These are phyloP conservation scores for Orobanche coerulescens DNA, from an alignment of 257 asterid species.

Conservation along the genomic window DNA sequence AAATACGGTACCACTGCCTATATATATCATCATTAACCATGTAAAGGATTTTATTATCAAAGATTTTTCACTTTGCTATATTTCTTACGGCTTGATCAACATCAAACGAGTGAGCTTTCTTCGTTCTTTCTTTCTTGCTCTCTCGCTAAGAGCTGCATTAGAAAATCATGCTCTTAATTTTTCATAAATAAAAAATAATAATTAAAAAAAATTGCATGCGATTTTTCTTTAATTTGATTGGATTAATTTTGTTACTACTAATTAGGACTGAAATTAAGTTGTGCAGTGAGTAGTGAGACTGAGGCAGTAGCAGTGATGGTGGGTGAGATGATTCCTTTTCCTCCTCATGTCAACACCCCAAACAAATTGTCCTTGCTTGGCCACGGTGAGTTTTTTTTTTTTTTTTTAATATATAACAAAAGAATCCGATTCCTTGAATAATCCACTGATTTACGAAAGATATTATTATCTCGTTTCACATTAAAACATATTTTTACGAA, in stretches of 20 bases:
- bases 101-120: slow-evolving; percentile 12
- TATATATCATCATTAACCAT: too few relatives aligned
- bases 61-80: too few relatives aligned
- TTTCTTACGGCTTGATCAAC: neutral
- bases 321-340: slow-evolving; percentile 50
- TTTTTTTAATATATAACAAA: too few relatives aligned
- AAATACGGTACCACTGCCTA: too few relatives aligned
- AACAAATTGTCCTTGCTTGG: slow-evolving; percentile 44
- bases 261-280: too few relatives aligned
- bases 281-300: slow-evolving; percentile 45
- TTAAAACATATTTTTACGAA: too few relatives aligned
- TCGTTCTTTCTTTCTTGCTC: neutral
- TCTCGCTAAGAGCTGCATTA: neutral
- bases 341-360: slow-evolving; percentile 29
- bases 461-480: too few relatives aligned
- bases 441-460: too few relatives aligned
- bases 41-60: too few relatives aligned
- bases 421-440: too few relatives aligned
- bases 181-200: neutral
- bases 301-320: slow-evolving; percentile 37
- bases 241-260: too few relatives aligned
- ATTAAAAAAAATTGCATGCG: neutral
- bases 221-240: too few relatives aligned
- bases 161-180: neutral
- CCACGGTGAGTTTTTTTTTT: slow-evolving; percentile 41